Evolutionary conservation across 306 rosid species (phyloP), one percentile per base, ranked within the genome.

Genomic region (Crotalaria pallida): DNA sequence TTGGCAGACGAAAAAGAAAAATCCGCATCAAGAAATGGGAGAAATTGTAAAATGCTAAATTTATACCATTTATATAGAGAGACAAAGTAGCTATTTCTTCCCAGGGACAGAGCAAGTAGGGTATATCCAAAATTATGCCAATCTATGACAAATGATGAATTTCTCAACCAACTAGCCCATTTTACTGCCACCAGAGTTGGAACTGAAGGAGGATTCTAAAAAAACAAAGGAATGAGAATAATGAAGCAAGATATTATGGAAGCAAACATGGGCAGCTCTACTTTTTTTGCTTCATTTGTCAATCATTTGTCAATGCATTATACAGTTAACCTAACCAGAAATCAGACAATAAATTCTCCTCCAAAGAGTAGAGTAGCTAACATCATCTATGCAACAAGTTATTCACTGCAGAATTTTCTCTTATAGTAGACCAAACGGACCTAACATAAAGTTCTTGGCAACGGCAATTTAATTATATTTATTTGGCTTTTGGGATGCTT

Each of bases 101-200:
- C 99, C 36, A 87, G 85, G 41, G 97, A 88, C 71, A 94, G 43
- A 50, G 86, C 86, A 53, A 94, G 93, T 64, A 94, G 73, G 41
- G 97, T 94, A 77, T 94, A 88, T 80, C 97, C 99, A 81, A 91
- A 94, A 79, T 94, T 94, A 80, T 94, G 99, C 97, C 99, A 94
- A 86, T 94, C 99, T 71, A 94, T 75, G 65, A 91, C 81, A 86
- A 94, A 85, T 26, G 87, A 80, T 40, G 97, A 94, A 38, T 51
- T 75, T 82, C 97, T 87, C 58, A 88, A 80, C 83, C 87, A 81
- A 76, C 97, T 88, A 50, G 97, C 96, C 92, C 90, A 94, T 86
- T 89, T 94, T 77, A 91, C 97, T 43, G 91, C 95, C 49, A 86
- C 89, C 69, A 94, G 80, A 33, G 97, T 88, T 23, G 99, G 99